Evolutionary conservation across 768 basidiomycete species (phyloP), one percentile per base, ranked within the genome.

Genomic region (Tylopilus sp.): DNA sequence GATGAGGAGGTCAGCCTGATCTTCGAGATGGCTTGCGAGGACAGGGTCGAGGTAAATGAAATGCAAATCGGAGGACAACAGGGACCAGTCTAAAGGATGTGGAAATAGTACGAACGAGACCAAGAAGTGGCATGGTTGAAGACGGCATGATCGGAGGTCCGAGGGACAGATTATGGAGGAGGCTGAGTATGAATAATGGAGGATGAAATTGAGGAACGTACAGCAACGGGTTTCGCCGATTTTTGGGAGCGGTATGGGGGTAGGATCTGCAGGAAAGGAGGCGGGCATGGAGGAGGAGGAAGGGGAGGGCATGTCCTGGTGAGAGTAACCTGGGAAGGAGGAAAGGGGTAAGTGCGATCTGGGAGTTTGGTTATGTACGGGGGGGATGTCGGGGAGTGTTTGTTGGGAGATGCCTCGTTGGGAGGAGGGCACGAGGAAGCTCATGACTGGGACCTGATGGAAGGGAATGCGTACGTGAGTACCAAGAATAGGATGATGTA

Each of bases 21-120:
- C 78, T 33, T 77, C 81, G 61, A 93, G 84, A 68, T 93, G 90
- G 64, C 58, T 68, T 14, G 82, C 76, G 56, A 92, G 78, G 50
- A 89, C 84, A 54, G 91, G 91, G 73, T 92, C 91, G 57, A 91
- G 78, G 71, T 89, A 92, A 55, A 92, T 81, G 71, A 91, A 91
- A 46, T 80, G 73, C 45, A 93, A 80, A 67, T 86, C 80, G 43
- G 85, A 68, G n/a, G 85, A 83, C 62, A 93, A 78, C 57, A 93
- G 74, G 25, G 88, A 74, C 91, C 91, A 93, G 74, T 92, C 89
- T 91, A 69, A 24, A 10, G 30, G 44, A 12, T 7, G 22, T 26
- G 38, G 61, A 46, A 62, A 63, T 56, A 65, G 60, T 58, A 40
- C 48, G 57, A 46, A 47, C 17, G 57, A 12, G 41, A 10, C 62